Base-by-base conservation (phyloP, 129 eudicot genomes). In the Lonicera japonica region DNA sequence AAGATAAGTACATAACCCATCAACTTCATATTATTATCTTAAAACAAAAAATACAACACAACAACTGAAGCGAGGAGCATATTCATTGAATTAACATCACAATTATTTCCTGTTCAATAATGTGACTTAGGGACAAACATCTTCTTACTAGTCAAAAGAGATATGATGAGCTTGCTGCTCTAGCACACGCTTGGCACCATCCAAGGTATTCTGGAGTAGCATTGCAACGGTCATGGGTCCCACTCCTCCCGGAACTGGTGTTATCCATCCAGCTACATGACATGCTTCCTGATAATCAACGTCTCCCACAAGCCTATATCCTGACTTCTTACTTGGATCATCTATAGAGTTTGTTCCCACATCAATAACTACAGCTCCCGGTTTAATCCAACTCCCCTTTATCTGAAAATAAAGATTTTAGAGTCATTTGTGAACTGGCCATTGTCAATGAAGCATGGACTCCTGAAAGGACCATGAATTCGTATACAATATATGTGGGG, bases 241-340 rank as follows among this genome's bases (percentile, higher is more conserved):
- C 38, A 94, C 96, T 10, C 99, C 99, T 1, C 99, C 99, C 12
- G 99, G 99, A 68, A 94, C 99, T 1, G 96, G 99, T 24, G 99
- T 94, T 34, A 94, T 69, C 65, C 80, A 94, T 64, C 96, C 99
- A 11, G 99, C 99, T 34, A 88, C 95, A 51, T 88, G 75, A 55
- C 95, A 82, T 13, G 87, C 99, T 86, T 88, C 94, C 1, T 68
- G 59, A 74, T 71, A 94, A 73, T 88, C 89, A 23, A 88, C 95
- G 60, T 94, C 96, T 53, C 99, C 99, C 60, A 94, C 99, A 11
- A 94, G 96, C 76, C 96, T 77, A 60, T 94, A 94, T 34, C 96
- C 99, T 36, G 94, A 45, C 71, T 94, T 94, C 69, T 67, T 89
- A 61, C 70, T 85, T 15, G 90, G 64, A 75, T 94, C 95, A 54